These are phyloP conservation scores for Schizosaccharomyces pombe DNA, from an alignment of 805 yeast genomes.

Conservation along the genomic window DNA sequence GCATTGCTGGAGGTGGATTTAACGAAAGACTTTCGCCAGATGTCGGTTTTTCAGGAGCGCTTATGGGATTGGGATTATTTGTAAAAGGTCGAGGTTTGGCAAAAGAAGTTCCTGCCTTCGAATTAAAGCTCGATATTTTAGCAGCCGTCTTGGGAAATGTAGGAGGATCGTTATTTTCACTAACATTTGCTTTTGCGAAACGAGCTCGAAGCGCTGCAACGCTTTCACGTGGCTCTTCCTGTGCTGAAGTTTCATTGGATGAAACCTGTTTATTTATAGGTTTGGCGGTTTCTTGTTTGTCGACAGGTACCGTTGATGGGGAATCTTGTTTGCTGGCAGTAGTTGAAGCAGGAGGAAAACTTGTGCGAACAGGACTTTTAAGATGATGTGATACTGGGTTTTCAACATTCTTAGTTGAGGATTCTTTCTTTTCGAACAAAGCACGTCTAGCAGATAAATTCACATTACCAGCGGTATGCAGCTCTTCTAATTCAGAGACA, in stretches of 20 bases:
- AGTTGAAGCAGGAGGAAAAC: not conserved
- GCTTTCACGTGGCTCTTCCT: conserved; percentile 13
- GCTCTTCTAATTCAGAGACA: not conserved
- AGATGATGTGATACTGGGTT: not conserved
- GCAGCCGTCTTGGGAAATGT: not conserved
- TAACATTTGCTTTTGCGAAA: conserved; percentile 1
- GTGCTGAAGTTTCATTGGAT: not conserved
- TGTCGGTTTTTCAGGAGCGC: too few relatives aligned
- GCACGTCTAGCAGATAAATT: not conserved
- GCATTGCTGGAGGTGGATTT: not conserved
- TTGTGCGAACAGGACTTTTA: not conserved
- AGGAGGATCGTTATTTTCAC: not conserved
- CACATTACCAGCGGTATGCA: not conserved
- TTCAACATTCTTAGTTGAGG: too few relatives aligned
- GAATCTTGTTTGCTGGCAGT: too few relatives aligned
- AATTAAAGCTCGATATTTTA: not conserved
- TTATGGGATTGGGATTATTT: too few relatives aligned
- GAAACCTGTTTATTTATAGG: too few relatives aligned
- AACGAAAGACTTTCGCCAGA: too few relatives aligned
- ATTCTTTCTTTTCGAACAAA: not conserved
- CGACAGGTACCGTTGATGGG: too few relatives aligned
- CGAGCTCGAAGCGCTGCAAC: conserved; percentile 16
- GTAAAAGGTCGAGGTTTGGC: too few relatives aligned
- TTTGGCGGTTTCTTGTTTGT: too few relatives aligned
- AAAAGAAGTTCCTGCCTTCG: too few relatives aligned